Evolutionary conservation across 768 basidiomycete genomes (phyloP).

Genomic region (Gautieria morchelliformis): DNA sequence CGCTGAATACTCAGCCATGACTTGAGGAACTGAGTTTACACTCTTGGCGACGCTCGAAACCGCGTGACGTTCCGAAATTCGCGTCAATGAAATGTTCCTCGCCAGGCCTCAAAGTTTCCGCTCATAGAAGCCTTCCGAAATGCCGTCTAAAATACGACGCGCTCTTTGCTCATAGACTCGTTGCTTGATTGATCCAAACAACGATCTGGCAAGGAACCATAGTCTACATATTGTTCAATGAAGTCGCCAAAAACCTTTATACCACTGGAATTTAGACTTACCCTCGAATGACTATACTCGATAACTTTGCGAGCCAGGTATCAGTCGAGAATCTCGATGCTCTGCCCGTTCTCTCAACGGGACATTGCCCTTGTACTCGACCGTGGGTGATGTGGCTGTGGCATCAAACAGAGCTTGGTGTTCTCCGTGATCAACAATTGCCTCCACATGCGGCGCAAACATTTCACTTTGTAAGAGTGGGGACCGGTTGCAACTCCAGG

Average conservation of each 20-base stretch:
- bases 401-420: not conserved
- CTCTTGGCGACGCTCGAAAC: no score
- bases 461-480: slow-evolving; percentile 22
- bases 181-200: not conserved
- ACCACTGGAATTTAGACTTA: no score
- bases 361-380: not conserved
- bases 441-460: not conserved
- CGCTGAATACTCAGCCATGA: no score
- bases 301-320: no score
- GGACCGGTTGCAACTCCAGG: slow-evolving; percentile 19
- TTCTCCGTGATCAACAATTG: not conserved
- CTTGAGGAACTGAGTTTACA: no score
- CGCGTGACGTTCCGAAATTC: no score
- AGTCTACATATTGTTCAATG: not conserved
- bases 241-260: not conserved
- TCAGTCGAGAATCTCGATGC: not conserved
- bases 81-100: no score
- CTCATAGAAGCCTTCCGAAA: no score
- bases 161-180: not conserved
- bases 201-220: not conserved
- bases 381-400: not conserved
- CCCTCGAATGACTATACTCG: no score
- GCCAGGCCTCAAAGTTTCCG: no score
- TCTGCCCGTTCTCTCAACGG: not conserved
- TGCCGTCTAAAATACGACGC: not conserved